phyloP scores from a whole-genome alignment of 805 yeast species.

The Spathaspora gorwiae region DNA sequence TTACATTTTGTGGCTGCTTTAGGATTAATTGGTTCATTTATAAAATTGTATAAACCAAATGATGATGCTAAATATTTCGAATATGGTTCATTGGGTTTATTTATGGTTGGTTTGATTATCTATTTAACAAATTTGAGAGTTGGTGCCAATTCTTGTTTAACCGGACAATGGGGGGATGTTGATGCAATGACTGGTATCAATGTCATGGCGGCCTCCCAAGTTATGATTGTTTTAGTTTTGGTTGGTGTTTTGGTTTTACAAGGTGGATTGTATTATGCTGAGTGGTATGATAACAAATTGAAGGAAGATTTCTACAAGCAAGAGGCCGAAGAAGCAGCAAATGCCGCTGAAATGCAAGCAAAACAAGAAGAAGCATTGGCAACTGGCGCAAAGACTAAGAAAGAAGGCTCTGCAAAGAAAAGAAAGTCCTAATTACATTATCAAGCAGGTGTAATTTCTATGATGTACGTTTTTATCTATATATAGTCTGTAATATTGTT shows the following conservation, averaged over 20 bases:
- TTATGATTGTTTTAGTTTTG: slow-evolving; percentile 66
- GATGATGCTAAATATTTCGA: slow-evolving; percentile 85
- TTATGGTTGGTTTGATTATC: slow-evolving; percentile 67
- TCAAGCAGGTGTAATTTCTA: no score
- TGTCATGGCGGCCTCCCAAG: slow-evolving; percentile 86
- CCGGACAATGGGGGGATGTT: slow-evolving; percentile 92
- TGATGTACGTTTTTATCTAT: no score
- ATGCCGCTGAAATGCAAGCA: slow-evolving; percentile 11
- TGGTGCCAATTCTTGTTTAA: slow-evolving; percentile 65
- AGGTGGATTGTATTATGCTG: slow-evolving; percentile 85
- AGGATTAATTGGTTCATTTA: slow-evolving; percentile 68
- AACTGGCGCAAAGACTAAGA: slow-evolving; percentile 13
- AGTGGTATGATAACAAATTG: slow-evolving; percentile 46
- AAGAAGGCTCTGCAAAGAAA: neutral
- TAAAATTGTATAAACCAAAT: slow-evolving; percentile 81
- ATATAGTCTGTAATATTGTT: no score
- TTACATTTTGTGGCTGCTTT: slow-evolving; percentile 58
- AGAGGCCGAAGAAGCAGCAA: slow-evolving; percentile 21
- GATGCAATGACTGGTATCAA: slow-evolving; percentile 80
- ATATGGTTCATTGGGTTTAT: slow-evolving; percentile 76
- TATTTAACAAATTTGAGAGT: slow-evolving; percentile 82
- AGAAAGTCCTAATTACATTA: neutral
- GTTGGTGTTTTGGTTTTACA: slow-evolving; percentile 82
- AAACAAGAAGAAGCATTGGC: slow-evolving; percentile 9
- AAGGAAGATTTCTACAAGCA: slow-evolving; percentile 27